These are phyloP conservation scores for Moricandia arvensis DNA, from an alignment of 345 rosid genomes.

Conservation along the genomic window DNA sequence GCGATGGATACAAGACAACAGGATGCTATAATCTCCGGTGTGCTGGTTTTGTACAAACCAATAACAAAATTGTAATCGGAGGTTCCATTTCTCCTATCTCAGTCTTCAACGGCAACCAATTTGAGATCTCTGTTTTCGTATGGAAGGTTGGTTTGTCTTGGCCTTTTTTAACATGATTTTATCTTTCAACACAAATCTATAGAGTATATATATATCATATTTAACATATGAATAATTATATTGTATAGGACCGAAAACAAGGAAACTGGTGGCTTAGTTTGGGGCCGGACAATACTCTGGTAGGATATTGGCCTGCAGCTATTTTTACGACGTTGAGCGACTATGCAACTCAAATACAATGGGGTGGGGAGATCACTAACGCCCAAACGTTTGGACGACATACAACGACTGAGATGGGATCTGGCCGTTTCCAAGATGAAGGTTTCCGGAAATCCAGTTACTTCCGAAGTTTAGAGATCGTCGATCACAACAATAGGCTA, in stretches of 20 bases:
- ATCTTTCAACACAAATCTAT: neutral
- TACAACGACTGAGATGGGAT: neutral
- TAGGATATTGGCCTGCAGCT: neutral
- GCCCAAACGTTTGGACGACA: neutral
- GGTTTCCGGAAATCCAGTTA: neutral
- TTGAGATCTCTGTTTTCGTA: slow-evolving; percentile 1
- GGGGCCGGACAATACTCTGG: neutral
- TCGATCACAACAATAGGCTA: neutral
- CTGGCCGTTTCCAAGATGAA: neutral
- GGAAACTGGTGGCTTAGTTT: slow-evolving; percentile 4
- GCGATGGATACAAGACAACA: neutral
- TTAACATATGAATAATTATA: neutral
- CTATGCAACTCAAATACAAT: neutral
- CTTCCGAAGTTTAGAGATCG: neutral
- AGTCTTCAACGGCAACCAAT: neutral
- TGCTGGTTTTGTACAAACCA: neutral
- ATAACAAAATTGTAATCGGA: neutral
- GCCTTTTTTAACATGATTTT: neutral
- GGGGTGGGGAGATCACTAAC: neutral
- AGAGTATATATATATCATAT: neutral
- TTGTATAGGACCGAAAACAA: neutral
- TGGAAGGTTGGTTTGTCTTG: neutral
- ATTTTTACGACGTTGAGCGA: neutral
- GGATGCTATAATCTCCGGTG: neutral
- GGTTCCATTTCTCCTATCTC: neutral